These are phyloP conservation scores for Hymenoscyphus scutula DNA, from an alignment of 2,329 filamentous ascomycete species.

Conservation along the genomic window DNA sequence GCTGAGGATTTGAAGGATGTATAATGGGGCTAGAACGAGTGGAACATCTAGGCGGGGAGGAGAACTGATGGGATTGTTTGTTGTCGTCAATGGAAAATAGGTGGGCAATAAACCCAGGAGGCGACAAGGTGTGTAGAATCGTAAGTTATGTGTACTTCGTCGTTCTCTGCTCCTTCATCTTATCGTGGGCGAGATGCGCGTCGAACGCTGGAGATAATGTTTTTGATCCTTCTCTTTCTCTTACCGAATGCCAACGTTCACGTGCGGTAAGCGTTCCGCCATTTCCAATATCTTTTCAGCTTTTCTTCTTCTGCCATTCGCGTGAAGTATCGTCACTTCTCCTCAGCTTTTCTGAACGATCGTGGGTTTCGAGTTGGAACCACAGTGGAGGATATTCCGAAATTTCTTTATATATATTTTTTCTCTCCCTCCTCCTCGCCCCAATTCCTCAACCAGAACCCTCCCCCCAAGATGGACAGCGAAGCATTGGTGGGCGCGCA, in stretches of 20 bases:
- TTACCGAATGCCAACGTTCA: background rate
- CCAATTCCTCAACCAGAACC: background rate
- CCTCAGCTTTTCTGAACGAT: background rate
- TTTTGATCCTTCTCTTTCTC: background rate
- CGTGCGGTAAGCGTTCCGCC: background rate
- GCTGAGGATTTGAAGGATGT: conserved; percentile 21
- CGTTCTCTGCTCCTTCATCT: no score
- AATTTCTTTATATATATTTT: background rate
- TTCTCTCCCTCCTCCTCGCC: background rate
- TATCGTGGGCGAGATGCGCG: background rate
- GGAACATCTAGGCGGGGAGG: background rate
- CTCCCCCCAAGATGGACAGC: conserved; percentile 10
- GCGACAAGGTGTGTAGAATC: no score
- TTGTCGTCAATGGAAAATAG: background rate
- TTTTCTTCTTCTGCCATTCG: background rate
- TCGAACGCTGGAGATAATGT: background rate
- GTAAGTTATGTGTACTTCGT: no score
- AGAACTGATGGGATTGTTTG: background rate
- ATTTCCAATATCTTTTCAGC: background rate
- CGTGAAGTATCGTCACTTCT: background rate
- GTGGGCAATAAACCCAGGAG: background rate
- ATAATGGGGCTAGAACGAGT: background rate
- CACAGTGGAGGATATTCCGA: background rate
- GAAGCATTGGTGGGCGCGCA: background rate
- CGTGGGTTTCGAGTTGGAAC: background rate